Conservation (phyloP, 129 eudicot species). For the Chrysanthemum lavandulifolium region DNA sequence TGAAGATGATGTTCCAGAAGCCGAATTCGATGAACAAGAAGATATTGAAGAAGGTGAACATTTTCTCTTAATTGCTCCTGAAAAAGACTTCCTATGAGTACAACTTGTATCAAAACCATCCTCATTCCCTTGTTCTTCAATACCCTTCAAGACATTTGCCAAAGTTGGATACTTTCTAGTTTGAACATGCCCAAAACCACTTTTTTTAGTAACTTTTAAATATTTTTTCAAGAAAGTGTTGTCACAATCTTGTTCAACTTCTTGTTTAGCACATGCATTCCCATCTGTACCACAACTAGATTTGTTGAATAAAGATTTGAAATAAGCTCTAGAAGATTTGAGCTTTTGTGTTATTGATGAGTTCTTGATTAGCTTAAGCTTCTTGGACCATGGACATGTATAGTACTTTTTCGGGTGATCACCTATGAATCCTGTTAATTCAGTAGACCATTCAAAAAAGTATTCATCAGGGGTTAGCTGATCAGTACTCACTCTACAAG, state of each 20-base stretch:
- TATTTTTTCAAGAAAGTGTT: constrained; percentile 34
- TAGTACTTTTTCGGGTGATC: constrained; percentile 45
- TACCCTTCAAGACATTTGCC: constrained; percentile 50
- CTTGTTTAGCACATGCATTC: constrained; percentile 43
- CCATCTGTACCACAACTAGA: constrained; percentile 55
- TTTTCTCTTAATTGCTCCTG: constrained; percentile 72
- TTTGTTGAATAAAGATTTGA: constrained; percentile 69
- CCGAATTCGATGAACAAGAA: no score
- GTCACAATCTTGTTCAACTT: constrained; percentile 34
- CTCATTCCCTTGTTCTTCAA: constrained; percentile 48
- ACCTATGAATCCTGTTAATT: constrained; percentile 45
- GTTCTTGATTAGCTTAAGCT: constrained; percentile 57
- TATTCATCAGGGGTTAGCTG: constrained; percentile 66
- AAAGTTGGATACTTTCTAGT: constrained; percentile 49
- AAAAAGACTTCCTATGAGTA: constrained; percentile 69
- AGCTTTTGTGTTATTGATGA: constrained; percentile 59
- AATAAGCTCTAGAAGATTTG: constrained; percentile 67
- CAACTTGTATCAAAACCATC: constrained; percentile 25
- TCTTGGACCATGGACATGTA: constrained; percentile 58
- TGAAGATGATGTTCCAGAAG: constrained; percentile 25
- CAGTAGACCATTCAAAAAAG: constrained; percentile 80
- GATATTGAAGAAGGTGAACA: constrained; percentile 50
- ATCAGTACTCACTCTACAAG: constrained; percentile 65
- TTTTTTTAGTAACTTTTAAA: constrained; percentile 39
- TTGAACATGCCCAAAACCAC: constrained; percentile 38